phyloP scores from a whole-genome alignment of 192 early-diverging fungal genomes.

The Umbelopsis vinacea region DNA sequence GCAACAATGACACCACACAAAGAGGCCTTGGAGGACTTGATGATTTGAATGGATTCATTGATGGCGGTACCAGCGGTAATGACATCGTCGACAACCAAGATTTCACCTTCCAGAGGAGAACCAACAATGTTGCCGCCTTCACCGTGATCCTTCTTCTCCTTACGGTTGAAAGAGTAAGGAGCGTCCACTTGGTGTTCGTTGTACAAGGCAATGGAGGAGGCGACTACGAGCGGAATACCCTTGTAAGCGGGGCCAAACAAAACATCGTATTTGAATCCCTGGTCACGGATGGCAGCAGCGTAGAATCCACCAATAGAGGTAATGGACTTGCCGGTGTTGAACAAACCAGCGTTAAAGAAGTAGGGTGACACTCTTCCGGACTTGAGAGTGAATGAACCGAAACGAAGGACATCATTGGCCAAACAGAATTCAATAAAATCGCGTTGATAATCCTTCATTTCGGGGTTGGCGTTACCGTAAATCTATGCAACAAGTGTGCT shows the following conservation, averaged over 20 bases:
- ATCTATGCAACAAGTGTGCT: neutral
- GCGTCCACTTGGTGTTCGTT: slow-evolving; percentile 59
- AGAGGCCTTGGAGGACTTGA: slow-evolving; percentile 70
- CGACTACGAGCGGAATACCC: slow-evolving; percentile 91
- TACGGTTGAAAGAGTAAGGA: slow-evolving; percentile 95
- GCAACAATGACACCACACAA: slow-evolving; percentile 89
- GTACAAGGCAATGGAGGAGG: slow-evolving; percentile 80
- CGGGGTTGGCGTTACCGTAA: neutral
- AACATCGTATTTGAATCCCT: slow-evolving; percentile 75
- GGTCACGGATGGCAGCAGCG: slow-evolving; percentile 81
- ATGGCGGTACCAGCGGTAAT: slow-evolving; percentile 99
- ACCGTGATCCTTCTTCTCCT: slow-evolving; percentile 99
- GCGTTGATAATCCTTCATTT: slow-evolving; percentile 81
- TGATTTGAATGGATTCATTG: slow-evolving; percentile 85
- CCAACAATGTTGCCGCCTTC: slow-evolving; percentile 98
- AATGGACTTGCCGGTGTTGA: slow-evolving; percentile 88
- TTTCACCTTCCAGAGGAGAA: slow-evolving; percentile 71
- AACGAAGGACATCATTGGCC: slow-evolving; percentile 80
- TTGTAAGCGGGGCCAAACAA: slow-evolving; percentile 99
- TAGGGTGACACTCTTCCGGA: slow-evolving; percentile 95
- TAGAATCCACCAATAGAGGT: slow-evolving; percentile 87
- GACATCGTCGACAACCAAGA: slow-evolving; percentile 95
- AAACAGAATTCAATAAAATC: slow-evolving; percentile 95
- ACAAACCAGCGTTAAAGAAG: slow-evolving; percentile 98
- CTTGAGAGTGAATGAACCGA: slow-evolving; percentile 94